phyloP scores from a whole-genome alignment of 2,329 filamentous ascomycete species.

The Aspergillus niger region DNA sequence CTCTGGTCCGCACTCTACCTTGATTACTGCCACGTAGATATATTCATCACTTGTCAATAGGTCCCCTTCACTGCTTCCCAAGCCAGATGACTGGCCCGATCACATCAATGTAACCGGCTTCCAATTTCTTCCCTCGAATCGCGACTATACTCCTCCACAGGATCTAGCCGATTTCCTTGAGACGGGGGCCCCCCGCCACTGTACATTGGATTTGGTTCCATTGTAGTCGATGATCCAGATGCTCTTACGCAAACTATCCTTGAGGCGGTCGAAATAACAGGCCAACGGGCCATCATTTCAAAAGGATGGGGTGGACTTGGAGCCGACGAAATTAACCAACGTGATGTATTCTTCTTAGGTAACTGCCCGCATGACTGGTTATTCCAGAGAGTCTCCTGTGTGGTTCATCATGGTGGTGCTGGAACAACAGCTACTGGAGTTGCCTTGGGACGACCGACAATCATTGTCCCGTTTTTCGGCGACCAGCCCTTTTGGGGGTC shows the following conservation, averaged over 20 bases:
- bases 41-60: constrained; percentile 23
- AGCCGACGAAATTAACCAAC: constrained; percentile 65
- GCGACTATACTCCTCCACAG: constrained; percentile 63
- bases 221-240: constrained; percentile 74
- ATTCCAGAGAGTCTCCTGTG: constrained; percentile 74
- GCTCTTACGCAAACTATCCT: constrained; percentile 70
- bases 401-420: constrained; percentile 82
- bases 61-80: constrained; percentile 72
- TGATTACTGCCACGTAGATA: too few species aligned
- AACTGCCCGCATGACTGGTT: constrained; percentile 87
- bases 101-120: constrained; percentile 74
- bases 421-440: constrained; percentile 83
- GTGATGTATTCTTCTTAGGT: constrained; percentile 76
- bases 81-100: constrained; percentile 73
- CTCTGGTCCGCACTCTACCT: constrained; percentile 61
- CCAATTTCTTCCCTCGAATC: constrained; percentile 70
- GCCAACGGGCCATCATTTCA: constrained; percentile 75
- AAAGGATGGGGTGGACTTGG: constrained; percentile 84
- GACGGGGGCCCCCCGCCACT: constrained; percentile 68
- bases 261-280: constrained; percentile 65
- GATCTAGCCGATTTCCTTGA: constrained; percentile 67
- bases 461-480: constrained; percentile 82
- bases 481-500: constrained; percentile 79
- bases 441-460: constrained; percentile 72
- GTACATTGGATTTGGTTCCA: constrained; percentile 79